Evolutionary conservation across 805 yeast species (phyloP).

Genomic region (Kodamaea kakaduensis): DNA sequence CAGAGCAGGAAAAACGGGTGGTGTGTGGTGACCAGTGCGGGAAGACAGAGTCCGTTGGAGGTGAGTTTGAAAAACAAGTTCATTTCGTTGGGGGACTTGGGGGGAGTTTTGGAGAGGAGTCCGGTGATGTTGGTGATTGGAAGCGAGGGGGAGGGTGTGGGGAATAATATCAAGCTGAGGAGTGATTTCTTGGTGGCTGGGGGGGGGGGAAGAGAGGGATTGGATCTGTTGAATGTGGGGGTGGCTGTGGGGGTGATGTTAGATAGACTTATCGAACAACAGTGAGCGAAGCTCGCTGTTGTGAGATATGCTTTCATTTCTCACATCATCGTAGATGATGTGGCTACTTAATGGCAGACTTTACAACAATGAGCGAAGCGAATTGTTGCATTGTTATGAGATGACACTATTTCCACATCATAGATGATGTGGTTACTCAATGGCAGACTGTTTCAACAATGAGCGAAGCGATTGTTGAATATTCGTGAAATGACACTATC

Average conservation of each 20-base stretch:
- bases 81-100: slow-evolving; percentile 41
- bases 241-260: slow-evolving; percentile 75
- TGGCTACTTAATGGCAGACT: too few relatives aligned
- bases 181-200: slow-evolving; percentile 51
- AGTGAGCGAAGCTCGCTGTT: too few relatives aligned
- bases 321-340: too few relatives aligned
- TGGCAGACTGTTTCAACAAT: too few relatives aligned
- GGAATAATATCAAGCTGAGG: slow-evolving; percentile 57
- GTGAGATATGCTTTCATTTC: too few relatives aligned
- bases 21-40: slow-evolving; percentile 63
- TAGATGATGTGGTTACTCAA: too few relatives aligned
- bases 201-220: slow-evolving; percentile 31
- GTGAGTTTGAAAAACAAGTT: slow-evolving; percentile 29
- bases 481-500: too few relatives aligned
- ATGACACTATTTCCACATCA: too few relatives aligned
- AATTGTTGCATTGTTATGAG: too few relatives aligned
- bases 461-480: too few relatives aligned
- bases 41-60: slow-evolving; percentile 27
- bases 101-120: slow-evolving; percentile 36
- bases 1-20: slow-evolving; percentile 57
- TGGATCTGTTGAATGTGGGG: slow-evolving; percentile 85
- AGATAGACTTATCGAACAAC: too few relatives aligned
- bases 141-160: slow-evolving; percentile 79
- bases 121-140: slow-evolving; percentile 79
- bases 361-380: too few relatives aligned